These are phyloP conservation scores for Zangia roseola DNA, from an alignment of 768 basidiomycete genomes.

Conservation along the genomic window DNA sequence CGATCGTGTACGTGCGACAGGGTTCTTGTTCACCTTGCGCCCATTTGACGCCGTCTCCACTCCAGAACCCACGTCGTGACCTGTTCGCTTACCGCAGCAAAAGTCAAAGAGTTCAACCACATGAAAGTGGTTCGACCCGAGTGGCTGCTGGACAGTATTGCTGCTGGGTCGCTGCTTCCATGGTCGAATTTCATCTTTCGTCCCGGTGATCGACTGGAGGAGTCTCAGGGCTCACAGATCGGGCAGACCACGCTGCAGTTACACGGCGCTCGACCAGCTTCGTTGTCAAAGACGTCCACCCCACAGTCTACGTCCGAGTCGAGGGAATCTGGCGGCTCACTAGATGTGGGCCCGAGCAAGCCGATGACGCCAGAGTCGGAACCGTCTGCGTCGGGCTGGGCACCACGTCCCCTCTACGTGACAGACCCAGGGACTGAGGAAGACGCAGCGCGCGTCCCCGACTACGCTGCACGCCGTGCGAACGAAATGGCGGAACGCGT, in stretches of 20 bases:
- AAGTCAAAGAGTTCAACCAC: conserved; percentile 81
- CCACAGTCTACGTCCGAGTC: not conserved
- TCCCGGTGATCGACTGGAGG: conserved; percentile 47
- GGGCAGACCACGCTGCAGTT: conserved; percentile 19
- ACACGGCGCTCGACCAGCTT: conserved; percentile 3
- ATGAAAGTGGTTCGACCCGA: conserved; percentile 89
- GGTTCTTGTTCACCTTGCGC: conserved; percentile 2
- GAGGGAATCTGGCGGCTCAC: not conserved
- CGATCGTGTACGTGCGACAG: conserved; percentile 53
- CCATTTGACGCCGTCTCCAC: not conserved
- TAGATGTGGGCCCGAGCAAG: conserved; percentile 1
- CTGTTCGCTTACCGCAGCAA: conserved; percentile 84
- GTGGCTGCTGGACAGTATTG: conserved; percentile 85
- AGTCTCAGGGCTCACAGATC: conserved; percentile 43
- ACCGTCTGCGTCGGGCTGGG: conserved; percentile 5
- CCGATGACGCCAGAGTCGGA: not conserved
- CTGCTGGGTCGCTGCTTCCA: conserved; percentile 63
- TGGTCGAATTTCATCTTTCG: conserved; percentile 76
- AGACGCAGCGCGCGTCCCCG: conserved; percentile 49
- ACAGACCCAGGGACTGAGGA: conserved; percentile 44
- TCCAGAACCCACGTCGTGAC: conserved; percentile 88
- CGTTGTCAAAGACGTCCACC: not conserved
- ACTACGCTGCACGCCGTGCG: conserved; percentile 65
- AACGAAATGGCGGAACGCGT: conserved; percentile 74
- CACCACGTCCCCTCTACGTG: conserved; percentile 30